phyloP scores from a whole-genome alignment of 805 yeast species.

The Candida golubevii region DNA sequence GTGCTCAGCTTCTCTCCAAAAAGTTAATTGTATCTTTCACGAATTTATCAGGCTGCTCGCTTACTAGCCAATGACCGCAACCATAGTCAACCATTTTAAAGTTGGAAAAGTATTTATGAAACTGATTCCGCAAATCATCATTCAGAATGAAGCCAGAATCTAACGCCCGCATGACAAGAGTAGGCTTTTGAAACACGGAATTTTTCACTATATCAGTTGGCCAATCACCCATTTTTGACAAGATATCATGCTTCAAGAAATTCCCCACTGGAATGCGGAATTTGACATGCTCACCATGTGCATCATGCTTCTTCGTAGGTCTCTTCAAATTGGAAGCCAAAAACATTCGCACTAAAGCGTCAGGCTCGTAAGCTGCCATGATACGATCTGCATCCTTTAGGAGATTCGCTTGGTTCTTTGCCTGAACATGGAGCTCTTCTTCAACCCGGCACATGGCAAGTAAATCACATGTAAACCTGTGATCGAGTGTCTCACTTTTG shows the following conservation, averaged over 20 bases:
- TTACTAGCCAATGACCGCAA: constrained; percentile 38
- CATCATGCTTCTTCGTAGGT: constrained; percentile 3
- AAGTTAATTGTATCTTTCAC: constrained; percentile 13
- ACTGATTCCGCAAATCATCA: constrained; percentile 19
- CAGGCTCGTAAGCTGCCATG: constrained; percentile 23
- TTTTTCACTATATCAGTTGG: constrained; percentile 7
- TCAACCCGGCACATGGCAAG: constrained; percentile 39
- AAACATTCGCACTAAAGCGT: constrained; percentile 30
- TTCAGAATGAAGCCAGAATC: constrained; percentile 39
- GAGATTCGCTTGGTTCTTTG: constrained; percentile 14
- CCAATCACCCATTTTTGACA: constrained; percentile 15
- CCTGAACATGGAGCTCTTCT: constrained; percentile 6
- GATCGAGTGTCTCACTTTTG: constrained; percentile 29
- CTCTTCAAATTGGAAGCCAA: constrained; percentile 34
- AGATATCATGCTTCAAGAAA: constrained; percentile 11
- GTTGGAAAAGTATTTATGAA: constrained; percentile 25
- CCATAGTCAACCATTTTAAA: constrained; percentile 19
- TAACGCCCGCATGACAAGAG: constrained; percentile 42
- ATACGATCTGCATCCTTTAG: constrained; percentile 18
- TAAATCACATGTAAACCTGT: constrained; percentile 32
- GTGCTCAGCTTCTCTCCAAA: not conserved
- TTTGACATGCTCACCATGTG: constrained; percentile 17
- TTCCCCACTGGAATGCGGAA: constrained; percentile 16
- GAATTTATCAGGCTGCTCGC: constrained; percentile 35
- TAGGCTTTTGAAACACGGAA: constrained; percentile 28